phyloP scores from a whole-genome alignment of 73 alveolate genomes.

The Halteria grandinella region DNA sequence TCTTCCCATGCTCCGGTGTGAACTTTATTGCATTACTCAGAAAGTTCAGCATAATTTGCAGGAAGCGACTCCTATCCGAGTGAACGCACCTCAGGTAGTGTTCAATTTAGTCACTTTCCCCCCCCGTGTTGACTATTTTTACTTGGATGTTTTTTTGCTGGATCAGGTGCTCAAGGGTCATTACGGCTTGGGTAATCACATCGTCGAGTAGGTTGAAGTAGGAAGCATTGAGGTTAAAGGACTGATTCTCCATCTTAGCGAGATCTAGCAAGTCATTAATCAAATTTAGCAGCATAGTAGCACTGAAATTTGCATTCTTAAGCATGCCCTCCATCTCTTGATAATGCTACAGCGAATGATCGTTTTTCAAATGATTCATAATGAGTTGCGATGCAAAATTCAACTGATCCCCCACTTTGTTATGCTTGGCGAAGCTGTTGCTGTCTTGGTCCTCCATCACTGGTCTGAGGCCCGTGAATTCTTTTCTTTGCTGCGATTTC shows the following conservation, averaged over 20 bases:
- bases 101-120: not conserved
- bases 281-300: constrained; percentile 41
- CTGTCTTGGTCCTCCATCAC: too few relatives aligned
- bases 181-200: constrained; percentile 25
- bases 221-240: not conserved
- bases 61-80: not conserved
- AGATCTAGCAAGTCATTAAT: constrained; percentile 53
- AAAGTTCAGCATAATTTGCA: not conserved
- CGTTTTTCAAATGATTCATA: too few relatives aligned
- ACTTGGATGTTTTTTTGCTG: constrained; percentile 37
- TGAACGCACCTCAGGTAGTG: not conserved
- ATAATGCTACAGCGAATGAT: too few relatives aligned
- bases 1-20: not conserved
- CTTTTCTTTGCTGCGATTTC: too few relatives aligned
- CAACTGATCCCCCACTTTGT: too few relatives aligned
- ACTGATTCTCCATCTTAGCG: constrained; percentile 45
- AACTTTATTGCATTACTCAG: not conserved
- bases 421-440: too few relatives aligned
- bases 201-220: constrained; percentile 45
- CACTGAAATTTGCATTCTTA: constrained; percentile 8
- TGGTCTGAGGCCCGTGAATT: too few relatives aligned
- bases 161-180: constrained; percentile 35
- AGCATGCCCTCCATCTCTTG: too few relatives aligned
- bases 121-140: not conserved
- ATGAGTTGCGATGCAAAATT: too few relatives aligned